These are phyloP conservation scores for Moringa oleifera DNA, from an alignment of 345 rosid species.

Conservation along the genomic window DNA sequence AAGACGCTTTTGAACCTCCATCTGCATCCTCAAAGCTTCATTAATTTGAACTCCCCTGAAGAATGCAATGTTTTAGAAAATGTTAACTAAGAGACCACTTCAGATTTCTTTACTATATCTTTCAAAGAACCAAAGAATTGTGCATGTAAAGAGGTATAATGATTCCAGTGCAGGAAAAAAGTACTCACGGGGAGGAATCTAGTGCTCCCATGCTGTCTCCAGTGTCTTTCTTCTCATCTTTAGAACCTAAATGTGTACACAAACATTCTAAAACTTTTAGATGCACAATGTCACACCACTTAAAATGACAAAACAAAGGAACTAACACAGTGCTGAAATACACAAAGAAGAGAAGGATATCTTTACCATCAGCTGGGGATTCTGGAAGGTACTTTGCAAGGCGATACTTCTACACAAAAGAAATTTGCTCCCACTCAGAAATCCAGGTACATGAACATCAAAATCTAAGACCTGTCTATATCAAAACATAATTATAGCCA, in stretches of 20 bases:
- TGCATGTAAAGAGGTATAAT: neutral
- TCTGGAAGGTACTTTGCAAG: constrained; percentile 5
- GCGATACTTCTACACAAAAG: neutral
- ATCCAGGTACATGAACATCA: neutral
- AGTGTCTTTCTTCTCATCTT: too few species aligned
- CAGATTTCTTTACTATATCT: too few species aligned
- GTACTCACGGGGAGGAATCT: constrained; percentile 2
- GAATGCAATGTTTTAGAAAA: neutral
- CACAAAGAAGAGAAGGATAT: neutral
- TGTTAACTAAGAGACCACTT: neutral
- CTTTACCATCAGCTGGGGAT: constrained; percentile 19
- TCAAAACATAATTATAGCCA: neutral
- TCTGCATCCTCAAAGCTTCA: constrained; percentile 84
- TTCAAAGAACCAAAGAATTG: neutral
- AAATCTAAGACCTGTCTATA: too few species aligned
- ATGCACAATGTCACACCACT: too few species aligned
- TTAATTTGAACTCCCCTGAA: constrained; percentile 77
- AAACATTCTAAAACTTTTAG: too few species aligned
- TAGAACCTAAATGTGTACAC: neutral
- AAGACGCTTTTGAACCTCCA: constrained; percentile 95
- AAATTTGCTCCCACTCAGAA: neutral
- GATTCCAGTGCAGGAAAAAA: constrained; percentile 7
- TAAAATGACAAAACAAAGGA: too few species aligned
- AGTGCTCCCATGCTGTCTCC: constrained; percentile 10
- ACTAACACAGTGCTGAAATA: too few species aligned